Evolutionary conservation across 495 filamentous ascomycete genomes (phyloP).

Genomic region (Neurospora tetrasperma): DNA sequence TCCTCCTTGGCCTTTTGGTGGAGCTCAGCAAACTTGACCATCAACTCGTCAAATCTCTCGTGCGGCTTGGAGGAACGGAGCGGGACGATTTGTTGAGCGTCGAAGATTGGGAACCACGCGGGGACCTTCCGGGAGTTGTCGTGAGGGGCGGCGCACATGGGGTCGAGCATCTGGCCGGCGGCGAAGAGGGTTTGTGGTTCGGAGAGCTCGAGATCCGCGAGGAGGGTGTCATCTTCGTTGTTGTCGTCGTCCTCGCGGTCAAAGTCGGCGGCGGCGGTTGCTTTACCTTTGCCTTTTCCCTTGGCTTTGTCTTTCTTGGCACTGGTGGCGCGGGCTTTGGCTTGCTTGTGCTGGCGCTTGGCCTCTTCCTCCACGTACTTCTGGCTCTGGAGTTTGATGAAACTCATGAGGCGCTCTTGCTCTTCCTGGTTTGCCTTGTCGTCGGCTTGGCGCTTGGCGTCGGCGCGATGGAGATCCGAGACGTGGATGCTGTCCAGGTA

Average conservation of each 20-base stretch:
- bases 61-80: slow-evolving; percentile 4
- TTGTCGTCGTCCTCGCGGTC: background rate
- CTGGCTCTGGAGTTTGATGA: background rate
- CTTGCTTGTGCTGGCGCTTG: background rate
- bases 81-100: slow-evolving; percentile 4
- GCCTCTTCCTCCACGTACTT: background rate
- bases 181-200: background rate
- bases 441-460: background rate
- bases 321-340: background rate
- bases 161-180: background rate
- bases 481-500: background rate
- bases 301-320: background rate
- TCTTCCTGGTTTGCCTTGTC: background rate
- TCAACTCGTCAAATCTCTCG: slow-evolving; percentile 7
- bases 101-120: slow-evolving; percentile 23
- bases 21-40: slow-evolving; percentile 3
- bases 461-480: background rate
- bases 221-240: background rate
- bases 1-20: slow-evolving; percentile 1
- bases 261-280: background rate
- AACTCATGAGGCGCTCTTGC: background rate
- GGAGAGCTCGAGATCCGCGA: background rate
- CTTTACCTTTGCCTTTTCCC: background rate
- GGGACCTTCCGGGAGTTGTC: slow-evolving; percentile 8
- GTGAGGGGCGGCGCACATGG: background rate